Base-by-base conservation (phyloP, 2,329 filamentous ascomycete species). In the Pestalotiopsis sp. region DNA sequence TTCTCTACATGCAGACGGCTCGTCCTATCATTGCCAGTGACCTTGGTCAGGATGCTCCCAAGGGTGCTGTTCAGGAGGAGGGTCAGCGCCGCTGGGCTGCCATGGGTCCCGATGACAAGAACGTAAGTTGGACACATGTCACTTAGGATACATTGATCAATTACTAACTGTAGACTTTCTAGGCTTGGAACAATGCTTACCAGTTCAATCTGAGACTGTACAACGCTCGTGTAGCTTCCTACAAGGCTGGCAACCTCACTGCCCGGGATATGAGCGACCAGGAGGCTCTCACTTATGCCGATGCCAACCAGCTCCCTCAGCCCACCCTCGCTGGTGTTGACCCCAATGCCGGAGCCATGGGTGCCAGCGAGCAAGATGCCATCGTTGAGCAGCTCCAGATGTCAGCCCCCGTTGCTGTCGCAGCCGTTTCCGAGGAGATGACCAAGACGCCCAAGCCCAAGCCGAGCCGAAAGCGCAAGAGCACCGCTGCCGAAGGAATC, bases 1-100 rank as follows among this genome's bases (percentile, higher is more conserved):
- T 98, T 85, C 85, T 98, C 70, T 98, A 94, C 85, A 94, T 97
- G 86, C 92, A 97, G 80, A 91, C 92, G 72, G 94, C 94, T 72
- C 92, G 96, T 64, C 88, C 91, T 65, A 91, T 93, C 78, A 96
- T 98, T 74, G 91, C 93, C 68, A 86, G 85, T 41, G 94, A 97
- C 74, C 87, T 97, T 12, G 93, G 92, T 25, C 79, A 88, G n/a
- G 87, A 90, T 69, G 90, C 91, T 7, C 91, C 92, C 79, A 95
- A 95, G 79, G 94, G 94, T 76, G 93, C 95, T 68, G 93, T 98
- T 63, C 92, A 94, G 78, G 90, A 93, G 69, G 94, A 97, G 81
- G 93, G 94, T 55, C 95, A 94, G 77, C 90, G 90, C 75, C 89
- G 95, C 76, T 98, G 95, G 95, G 88, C 90, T 70, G 87, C 89